phyloP scores from a whole-genome alignment of 116 monocot genomes.

The Iris pallida region DNA sequence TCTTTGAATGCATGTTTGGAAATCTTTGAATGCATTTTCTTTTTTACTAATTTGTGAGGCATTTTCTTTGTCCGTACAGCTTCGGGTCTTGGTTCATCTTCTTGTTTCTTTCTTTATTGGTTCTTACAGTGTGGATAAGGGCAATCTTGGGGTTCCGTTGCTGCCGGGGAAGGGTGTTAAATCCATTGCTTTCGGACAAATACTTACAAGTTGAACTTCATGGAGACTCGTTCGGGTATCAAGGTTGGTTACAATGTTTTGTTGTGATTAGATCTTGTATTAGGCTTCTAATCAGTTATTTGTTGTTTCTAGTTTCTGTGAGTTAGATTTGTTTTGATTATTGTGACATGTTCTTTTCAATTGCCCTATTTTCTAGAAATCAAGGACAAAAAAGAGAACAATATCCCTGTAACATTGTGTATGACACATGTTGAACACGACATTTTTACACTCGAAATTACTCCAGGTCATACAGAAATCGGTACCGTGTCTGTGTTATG shows the following conservation, averaged over 20 bases:
- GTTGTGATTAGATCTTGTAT: background rate
- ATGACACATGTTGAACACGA: too few species aligned
- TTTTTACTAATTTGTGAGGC: too few species aligned
- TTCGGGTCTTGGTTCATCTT: background rate
- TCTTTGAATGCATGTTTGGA: too few species aligned
- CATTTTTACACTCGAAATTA: too few species aligned
- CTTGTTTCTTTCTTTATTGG: background rate
- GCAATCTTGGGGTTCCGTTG: constrained; percentile 74
- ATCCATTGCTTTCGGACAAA: constrained; percentile 80
- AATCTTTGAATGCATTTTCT: too few species aligned
- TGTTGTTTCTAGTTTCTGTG: too few species aligned
- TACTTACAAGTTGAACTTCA: constrained; percentile 84
- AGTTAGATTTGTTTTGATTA: background rate
- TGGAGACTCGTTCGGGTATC: constrained; percentile 80
- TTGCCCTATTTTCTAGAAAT: background rate
- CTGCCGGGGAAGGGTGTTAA: constrained; percentile 85
- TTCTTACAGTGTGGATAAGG: constrained; percentile 52
- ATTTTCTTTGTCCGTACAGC: too few species aligned
- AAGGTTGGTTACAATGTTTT: constrained; percentile 34
- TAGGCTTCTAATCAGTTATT: too few species aligned
- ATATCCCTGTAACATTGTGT: too few species aligned
- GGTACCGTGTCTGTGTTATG: too few species aligned
- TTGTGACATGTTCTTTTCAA: background rate
- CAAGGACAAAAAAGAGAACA: too few species aligned
- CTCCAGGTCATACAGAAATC: too few species aligned